Percentiles rank a stretch among this genome's conserved stretches.
phyloP scores from a whole-genome alignment of 1,284 basidiomycete genomes.

The Pseudozyma sp. region DNA sequence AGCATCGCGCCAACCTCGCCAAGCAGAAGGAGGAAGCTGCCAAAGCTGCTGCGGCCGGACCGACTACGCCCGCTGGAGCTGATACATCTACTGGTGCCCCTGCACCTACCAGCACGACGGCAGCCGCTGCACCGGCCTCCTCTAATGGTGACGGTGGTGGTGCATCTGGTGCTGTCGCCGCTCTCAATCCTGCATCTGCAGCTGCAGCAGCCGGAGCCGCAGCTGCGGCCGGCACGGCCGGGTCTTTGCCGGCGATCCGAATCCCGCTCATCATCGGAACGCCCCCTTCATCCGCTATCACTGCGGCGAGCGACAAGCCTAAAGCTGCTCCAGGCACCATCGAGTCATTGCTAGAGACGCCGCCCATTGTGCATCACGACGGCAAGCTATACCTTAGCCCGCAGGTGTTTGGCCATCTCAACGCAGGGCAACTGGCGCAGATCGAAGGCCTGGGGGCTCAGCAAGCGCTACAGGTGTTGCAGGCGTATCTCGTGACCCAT shows the following conservation, averaged over 20 bases:
- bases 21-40: slow-evolving; percentile 50
- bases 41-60: slow-evolving; percentile 37
- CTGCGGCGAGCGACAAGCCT: slow-evolving; percentile 55
- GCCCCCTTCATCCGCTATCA: slow-evolving; percentile 71
- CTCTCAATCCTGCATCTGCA: slow-evolving; percentile 12
- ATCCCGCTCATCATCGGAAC: slow-evolving; percentile 77
- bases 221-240: slow-evolving; percentile 18
- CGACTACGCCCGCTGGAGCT: slow-evolving; percentile 6
- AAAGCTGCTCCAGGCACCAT: slow-evolving; percentile 64
- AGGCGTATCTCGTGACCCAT: slow-evolving; percentile 84
- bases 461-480: slow-evolving; percentile 83
- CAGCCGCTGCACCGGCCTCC: not conserved
- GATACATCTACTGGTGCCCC: slow-evolving; percentile 1
- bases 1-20: slow-evolving; percentile 46
- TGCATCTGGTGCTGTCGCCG: not conserved
- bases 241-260: slow-evolving; percentile 36
- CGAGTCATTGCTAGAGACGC: slow-evolving; percentile 71
- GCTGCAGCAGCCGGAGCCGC: slow-evolving; percentile 8
- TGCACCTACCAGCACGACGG: slow-evolving; percentile 4
- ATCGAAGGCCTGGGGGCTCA: slow-evolving; percentile 84
- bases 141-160: not conserved
- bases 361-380: slow-evolving; percentile 84
- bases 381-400: slow-evolving; percentile 86
- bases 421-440: slow-evolving; percentile 78
- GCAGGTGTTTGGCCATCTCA: slow-evolving; percentile 82